Percentiles rank a stretch among this genome's conserved stretches.
Evolutionary conservation across 805 yeast species (phyloP).

Genomic region (Wickerhamiella parazyma): DNA sequence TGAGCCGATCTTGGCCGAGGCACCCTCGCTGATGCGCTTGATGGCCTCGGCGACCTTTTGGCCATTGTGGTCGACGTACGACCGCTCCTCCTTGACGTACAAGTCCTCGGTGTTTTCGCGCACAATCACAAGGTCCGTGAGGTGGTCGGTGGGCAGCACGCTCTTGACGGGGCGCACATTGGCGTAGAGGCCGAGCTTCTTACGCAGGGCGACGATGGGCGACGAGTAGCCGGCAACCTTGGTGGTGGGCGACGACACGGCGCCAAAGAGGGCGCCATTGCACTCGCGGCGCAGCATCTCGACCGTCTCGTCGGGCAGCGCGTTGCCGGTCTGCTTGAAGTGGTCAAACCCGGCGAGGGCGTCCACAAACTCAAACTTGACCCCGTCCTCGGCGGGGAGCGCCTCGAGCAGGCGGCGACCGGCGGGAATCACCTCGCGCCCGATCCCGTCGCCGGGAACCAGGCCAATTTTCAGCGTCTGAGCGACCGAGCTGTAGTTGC

Average conservation of each 20-base stretch:
- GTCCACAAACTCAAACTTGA: conserved; percentile 73
- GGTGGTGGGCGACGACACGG: conserved; percentile 84
- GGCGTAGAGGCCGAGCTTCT: conserved; percentile 87
- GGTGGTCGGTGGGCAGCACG: conserved; percentile 71
- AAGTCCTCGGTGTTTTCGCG: conserved; percentile 98
- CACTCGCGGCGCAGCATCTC: conserved; percentile 62
- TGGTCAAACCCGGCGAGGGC: conserved; percentile 90
- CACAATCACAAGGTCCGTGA: conserved; percentile 94
- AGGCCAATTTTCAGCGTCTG: conserved; percentile 34
- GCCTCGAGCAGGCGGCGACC: conserved; percentile 79
- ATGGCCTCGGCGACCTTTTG: conserved; percentile 91
- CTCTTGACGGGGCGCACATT: conserved; percentile 96
- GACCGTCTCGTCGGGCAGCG: conserved; percentile 88
- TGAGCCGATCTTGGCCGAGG: conserved; percentile 72
- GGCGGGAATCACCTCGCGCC: conserved; percentile 95
- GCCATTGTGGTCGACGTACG: conserved; percentile 65
- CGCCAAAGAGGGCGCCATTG: conserved; percentile 96
- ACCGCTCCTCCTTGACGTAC: conserved; percentile 83
- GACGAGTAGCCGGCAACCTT: conserved; percentile 96
- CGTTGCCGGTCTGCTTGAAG: conserved; percentile 88
- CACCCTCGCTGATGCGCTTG: conserved; percentile 85
- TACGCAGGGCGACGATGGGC: conserved; percentile 97
- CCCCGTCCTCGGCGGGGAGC: conserved; percentile 49
- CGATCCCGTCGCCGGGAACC: conserved; percentile 98
- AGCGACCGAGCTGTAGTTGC: conserved; percentile 8